Evolutionary conservation across 192 early-diverging fungal genomes (phyloP).

Genomic region (Backusella australiensis): DNA sequence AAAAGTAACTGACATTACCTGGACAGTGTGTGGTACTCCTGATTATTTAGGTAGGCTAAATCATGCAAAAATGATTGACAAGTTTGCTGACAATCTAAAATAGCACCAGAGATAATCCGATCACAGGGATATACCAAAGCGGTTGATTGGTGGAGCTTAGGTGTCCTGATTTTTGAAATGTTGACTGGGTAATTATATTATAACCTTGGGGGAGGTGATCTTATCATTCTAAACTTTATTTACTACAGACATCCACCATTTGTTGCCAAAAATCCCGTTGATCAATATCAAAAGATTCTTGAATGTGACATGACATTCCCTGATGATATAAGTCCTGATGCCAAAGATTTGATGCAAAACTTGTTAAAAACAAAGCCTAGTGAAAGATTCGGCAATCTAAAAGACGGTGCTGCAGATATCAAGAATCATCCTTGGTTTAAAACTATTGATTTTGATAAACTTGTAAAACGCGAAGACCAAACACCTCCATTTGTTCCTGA

Average conservation of each 20-base stretch:
- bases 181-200: constrained; percentile 31
- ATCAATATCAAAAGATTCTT: constrained; percentile 88
- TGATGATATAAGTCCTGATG: constrained; percentile 61
- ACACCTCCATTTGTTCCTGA: constrained; percentile 51
- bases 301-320: constrained; percentile 73
- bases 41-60: constrained; percentile 43
- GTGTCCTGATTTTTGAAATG: constrained; percentile 90
- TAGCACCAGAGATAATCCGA: constrained; percentile 86
- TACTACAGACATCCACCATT: constrained; percentile 67
- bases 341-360: constrained; percentile 72
- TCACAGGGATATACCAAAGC: constrained; percentile 79
- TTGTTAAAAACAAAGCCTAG: constrained; percentile 75
- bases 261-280: constrained; percentile 85
- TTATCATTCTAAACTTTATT: background rate
- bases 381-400: constrained; percentile 63
- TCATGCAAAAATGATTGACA: background rate
- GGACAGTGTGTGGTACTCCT: constrained; percentile 80
- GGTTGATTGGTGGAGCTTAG: constrained; percentile 97
- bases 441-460: constrained; percentile 42
- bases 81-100: constrained; percentile 49
- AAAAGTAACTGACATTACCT: constrained; percentile 41
- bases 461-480: constrained; percentile 37
- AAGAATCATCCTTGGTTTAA: constrained; percentile 80
- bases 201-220: background rate
- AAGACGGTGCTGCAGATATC: constrained; percentile 68